phyloP scores from a whole-genome alignment of 441 rosid genomes.

The Capsella rubella region DNA sequence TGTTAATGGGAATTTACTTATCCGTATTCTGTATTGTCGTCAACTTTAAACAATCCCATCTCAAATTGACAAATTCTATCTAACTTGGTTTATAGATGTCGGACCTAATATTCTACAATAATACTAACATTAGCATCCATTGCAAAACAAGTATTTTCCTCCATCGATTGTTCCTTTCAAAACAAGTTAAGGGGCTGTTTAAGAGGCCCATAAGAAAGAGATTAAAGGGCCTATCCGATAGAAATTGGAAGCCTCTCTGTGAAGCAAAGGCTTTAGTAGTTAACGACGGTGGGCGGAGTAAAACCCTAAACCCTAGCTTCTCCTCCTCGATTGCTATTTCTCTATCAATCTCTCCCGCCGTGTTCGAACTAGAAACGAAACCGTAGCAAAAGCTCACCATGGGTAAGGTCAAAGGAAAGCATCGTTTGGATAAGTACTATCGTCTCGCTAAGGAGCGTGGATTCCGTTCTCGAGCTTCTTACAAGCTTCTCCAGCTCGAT shows the following conservation, averaged over 20 bases:
- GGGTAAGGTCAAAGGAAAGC: slow-evolving; percentile 90
- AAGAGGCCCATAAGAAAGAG: background rate
- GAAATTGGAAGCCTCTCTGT: background rate
- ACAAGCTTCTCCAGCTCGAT: slow-evolving; percentile 88
- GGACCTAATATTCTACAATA: no score
- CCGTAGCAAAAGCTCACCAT: slow-evolving; percentile 34
- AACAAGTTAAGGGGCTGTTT: background rate
- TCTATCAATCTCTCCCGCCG: background rate
- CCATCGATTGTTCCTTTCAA: background rate
- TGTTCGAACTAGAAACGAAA: background rate
- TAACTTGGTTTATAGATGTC: background rate
- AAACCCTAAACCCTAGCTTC: slow-evolving; percentile 40
- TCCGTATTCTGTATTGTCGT: background rate
- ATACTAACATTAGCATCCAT: no score
- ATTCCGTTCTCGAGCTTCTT: slow-evolving; percentile 90
- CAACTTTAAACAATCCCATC: background rate
- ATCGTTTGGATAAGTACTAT: slow-evolving; percentile 82
- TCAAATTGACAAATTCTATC: background rate
- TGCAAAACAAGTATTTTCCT: no score
- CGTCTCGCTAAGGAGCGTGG: slow-evolving; percentile 88
- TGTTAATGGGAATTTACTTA: background rate
- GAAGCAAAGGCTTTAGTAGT: background rate
- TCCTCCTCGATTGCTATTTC: background rate
- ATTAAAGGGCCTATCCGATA: background rate
- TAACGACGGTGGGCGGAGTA: slow-evolving; percentile 14